These are phyloP conservation scores for Talaromyces atroroseus DNA, from an alignment of 2,329 filamentous ascomycete genomes.

Conservation along the genomic window DNA sequence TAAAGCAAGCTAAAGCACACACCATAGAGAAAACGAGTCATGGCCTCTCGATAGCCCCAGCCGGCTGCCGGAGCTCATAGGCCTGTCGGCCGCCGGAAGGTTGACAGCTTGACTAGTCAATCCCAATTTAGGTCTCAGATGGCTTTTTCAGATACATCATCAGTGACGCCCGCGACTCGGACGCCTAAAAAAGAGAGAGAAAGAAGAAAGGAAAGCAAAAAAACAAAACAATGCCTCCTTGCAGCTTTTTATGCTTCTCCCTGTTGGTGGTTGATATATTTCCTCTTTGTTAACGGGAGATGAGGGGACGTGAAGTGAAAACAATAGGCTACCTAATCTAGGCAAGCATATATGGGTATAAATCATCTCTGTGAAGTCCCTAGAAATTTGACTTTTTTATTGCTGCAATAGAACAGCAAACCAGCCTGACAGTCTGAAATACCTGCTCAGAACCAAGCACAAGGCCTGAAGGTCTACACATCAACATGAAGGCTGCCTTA, in stretches of 20 bases:
- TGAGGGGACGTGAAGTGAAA: background rate
- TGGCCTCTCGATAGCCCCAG: background rate
- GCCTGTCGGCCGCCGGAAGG: background rate
- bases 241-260: background rate
- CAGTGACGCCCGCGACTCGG: background rate
- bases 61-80: background rate
- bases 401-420: background rate
- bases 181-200: background rate
- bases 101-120: constrained; percentile 1
- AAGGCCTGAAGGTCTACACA: background rate
- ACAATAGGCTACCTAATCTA: background rate
- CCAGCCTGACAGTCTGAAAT: background rate
- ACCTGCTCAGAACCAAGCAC: background rate
- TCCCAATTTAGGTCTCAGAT: background rate
- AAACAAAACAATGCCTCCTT: constrained; percentile 9
- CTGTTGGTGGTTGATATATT: background rate
- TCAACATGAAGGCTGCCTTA: constrained; percentile 2
- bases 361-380: background rate
- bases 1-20: background rate
- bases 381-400: background rate
- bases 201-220: background rate
- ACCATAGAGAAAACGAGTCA: background rate
- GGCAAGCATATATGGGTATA: background rate
- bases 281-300: background rate
- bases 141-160: constrained; percentile 2